Conservation (phyloP, 768 basidiomycete genomes). For the Lactarius sanguifluus region DNA sequence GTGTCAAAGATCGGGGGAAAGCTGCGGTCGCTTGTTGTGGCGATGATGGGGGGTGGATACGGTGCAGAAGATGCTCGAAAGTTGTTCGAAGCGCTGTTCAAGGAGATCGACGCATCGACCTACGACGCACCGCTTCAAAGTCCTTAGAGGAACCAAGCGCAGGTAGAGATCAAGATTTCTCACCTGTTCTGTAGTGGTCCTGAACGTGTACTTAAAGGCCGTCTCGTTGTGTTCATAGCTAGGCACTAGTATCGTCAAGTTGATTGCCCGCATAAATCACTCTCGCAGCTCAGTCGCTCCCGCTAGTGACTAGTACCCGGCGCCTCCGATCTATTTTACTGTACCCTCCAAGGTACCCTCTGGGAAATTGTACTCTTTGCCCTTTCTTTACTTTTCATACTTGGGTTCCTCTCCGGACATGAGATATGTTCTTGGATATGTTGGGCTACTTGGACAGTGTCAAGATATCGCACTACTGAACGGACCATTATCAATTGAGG, state of each 20-base stretch:
- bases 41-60: constrained; percentile 50
- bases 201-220: not conserved
- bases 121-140: constrained; percentile 37
- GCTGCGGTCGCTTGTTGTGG: constrained; percentile 45
- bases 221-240: too few relatives aligned
- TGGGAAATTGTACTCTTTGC: too few relatives aligned
- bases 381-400: not conserved
- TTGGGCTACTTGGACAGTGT: too few relatives aligned
- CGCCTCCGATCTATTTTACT: not conserved
- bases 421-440: too few relatives aligned
- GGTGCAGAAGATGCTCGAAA: constrained; percentile 48
- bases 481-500: too few relatives aligned
- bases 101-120: constrained; percentile 43
- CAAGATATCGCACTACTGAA: too few relatives aligned
- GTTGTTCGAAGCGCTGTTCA: constrained; percentile 50
- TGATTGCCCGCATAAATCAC: too few relatives aligned
- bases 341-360: too few relatives aligned
- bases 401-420: not conserved
- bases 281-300: not conserved
- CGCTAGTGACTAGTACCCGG: too few relatives aligned
- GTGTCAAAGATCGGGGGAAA: constrained; percentile 39
- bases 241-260: too few relatives aligned
- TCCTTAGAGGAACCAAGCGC: not conserved
- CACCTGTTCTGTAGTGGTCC: not conserved
- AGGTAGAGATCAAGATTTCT: not conserved